Evolutionary conservation across 768 basidiomycete species (phyloP), one percentile per base, ranked within the genome.

Genomic region (Lentinula lateritia): DNA sequence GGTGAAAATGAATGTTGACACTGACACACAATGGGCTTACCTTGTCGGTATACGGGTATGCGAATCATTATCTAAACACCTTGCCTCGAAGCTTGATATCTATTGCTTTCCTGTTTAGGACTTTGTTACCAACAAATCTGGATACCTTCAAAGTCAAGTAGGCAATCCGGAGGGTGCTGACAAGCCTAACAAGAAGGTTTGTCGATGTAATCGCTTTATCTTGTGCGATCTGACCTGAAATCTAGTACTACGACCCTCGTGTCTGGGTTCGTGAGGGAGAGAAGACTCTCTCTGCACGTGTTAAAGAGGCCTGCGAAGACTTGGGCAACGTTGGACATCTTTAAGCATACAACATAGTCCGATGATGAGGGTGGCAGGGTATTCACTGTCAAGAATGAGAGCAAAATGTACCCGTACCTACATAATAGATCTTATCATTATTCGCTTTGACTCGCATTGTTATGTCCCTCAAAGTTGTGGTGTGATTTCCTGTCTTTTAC

Each of bases 1-100:
- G 45, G 88, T 98, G 72, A 99, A 99, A 83, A 98, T 98, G 95
- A 98, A 98, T 80, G 93, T 97, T 62, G 94, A 96, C 74, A 98
- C 95, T 62, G 92, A 95, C 76, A 92, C 89, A 15, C 93, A 95
- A 72, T 95, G 87, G 72, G 95, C 96, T 10, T 98, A 98, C 77
- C 85, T 96, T 62, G 66, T 70, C 61, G 94, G 95, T 70, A 92
- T 95, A 75, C 81, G 91, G 69, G 87, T 88, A 73, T 48, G 79
- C 70, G 46, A 46, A 16, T 60, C 54, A 39, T 55, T 48, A 28
- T 13, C n/a, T 6, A 5, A 28, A 35, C 13, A 23, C 34, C 34
- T 64, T 43, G 42, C 34, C n/a, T 16, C 16, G 28, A 28, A 18
- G 13, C 38, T 65, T 23, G 59, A 39, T 32, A 15, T 52, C 62